phyloP scores from a whole-genome alignment of 139 green algal species.

The Astrephomene gubernaculifera region DNA sequence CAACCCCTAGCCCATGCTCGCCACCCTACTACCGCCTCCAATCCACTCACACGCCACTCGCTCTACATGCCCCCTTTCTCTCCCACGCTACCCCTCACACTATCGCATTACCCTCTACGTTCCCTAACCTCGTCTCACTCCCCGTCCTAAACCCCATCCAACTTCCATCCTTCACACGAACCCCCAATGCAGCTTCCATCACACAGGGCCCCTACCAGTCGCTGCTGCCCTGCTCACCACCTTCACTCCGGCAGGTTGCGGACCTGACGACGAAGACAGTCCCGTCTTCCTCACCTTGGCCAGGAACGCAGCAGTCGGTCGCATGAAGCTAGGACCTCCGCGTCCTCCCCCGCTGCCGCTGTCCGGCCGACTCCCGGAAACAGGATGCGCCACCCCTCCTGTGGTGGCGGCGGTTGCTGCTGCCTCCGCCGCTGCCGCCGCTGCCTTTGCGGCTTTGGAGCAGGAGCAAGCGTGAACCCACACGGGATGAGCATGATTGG shows the following conservation, averaged over 20 bases:
- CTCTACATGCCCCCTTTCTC: background rate
- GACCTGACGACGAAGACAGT: background rate
- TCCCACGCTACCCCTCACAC: background rate
- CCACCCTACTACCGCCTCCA: background rate
- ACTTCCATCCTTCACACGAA: background rate
- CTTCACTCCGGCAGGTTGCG: too few species aligned
- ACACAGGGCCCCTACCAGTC: background rate
- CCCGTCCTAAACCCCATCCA: background rate
- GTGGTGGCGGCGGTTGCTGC: background rate
- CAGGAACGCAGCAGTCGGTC: background rate
- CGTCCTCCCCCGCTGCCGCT: background rate
- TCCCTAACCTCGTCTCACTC: background rate
- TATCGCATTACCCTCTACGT: background rate
- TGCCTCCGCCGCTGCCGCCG: background rate
- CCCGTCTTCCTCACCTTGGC: background rate
- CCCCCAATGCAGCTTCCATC: background rate
- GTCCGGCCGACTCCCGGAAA: background rate
- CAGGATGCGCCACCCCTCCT: background rate
- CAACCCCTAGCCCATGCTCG: too few species aligned
- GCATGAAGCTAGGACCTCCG: constrained; percentile 3
- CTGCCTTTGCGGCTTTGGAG: background rate
- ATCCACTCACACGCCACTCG: background rate
- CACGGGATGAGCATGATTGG: background rate
- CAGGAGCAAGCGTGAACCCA: background rate
- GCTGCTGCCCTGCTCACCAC: background rate